These are phyloP conservation scores for Lasiosphaeria hispida DNA, from an alignment of 495 filamentous ascomycete genomes.

Conservation along the genomic window DNA sequence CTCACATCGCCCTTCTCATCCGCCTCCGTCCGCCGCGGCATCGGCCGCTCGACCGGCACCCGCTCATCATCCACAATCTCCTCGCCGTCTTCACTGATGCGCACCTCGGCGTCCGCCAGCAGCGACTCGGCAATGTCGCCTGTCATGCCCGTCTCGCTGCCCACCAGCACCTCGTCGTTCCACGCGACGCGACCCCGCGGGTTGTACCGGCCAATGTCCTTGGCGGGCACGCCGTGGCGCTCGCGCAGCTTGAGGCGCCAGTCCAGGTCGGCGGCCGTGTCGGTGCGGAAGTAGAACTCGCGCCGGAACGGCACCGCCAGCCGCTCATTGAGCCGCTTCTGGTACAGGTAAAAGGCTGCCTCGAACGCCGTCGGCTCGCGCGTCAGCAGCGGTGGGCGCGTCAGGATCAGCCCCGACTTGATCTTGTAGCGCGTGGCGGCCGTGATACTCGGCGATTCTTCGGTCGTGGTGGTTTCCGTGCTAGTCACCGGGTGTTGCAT, in stretches of 20 bases:
- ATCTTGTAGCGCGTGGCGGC: slow-evolving; percentile 56
- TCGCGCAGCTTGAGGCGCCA: slow-evolving; percentile 84
- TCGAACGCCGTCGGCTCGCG: slow-evolving; percentile 83
- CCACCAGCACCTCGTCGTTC: slow-evolving; percentile 90
- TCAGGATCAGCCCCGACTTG: slow-evolving; percentile 78
- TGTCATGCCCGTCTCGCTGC: slow-evolving; percentile 57
- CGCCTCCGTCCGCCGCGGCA: slow-evolving; percentile 71
- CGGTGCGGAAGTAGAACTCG: slow-evolving; percentile 94
- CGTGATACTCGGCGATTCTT: slow-evolving; percentile 17
- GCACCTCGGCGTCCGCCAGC: slow-evolving; percentile 71
- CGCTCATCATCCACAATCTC: slow-evolving; percentile 60
- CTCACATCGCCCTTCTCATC: slow-evolving; percentile 70
- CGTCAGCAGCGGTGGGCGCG: slow-evolving; percentile 83
- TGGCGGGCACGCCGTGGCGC: slow-evolving; percentile 65
- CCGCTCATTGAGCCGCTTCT: slow-evolving; percentile 93
- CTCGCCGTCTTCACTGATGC: slow-evolving; percentile 60
- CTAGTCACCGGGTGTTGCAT: too few relatives aligned
- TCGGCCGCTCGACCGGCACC: slow-evolving; percentile 68
- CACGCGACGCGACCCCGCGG: slow-evolving; percentile 72
- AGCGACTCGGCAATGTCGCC: slow-evolving; percentile 54
- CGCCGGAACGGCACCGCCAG: slow-evolving; percentile 83
- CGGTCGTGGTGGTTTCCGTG: background rate
- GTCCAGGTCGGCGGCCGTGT: slow-evolving; percentile 77
- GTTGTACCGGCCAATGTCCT: slow-evolving; percentile 84
- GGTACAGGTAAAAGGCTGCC: slow-evolving; percentile 90